A percentile compares a stretch with the other conserved stretches of the same genome.
phyloP scores from a whole-genome alignment of 148 eudicot genomes.

The Heliamphora exappendiculata region DNA sequence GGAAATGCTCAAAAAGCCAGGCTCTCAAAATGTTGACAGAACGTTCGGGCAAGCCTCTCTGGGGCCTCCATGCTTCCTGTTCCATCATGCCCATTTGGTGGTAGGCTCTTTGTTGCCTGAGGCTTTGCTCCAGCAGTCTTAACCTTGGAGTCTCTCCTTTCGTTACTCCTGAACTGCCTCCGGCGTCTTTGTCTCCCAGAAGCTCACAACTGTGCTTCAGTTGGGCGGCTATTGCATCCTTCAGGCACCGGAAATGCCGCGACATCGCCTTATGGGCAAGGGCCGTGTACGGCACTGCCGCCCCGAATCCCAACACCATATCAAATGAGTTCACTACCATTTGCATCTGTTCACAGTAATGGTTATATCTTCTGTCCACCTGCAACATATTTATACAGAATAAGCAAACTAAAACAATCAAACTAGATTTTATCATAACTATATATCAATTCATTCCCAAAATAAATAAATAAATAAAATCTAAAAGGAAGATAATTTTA shows the following conservation, averaged over 20 bases:
- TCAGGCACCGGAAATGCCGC: constrained; percentile 76
- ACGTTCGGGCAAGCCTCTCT: constrained; percentile 85
- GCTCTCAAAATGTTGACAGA: constrained; percentile 78
- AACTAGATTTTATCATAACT: too few relatives aligned
- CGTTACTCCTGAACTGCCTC: constrained; percentile 60
- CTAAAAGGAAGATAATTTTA: too few relatives aligned
- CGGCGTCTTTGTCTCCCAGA: constrained; percentile 79
- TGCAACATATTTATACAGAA: too few relatives aligned
- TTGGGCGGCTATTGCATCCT: constrained; percentile 66
- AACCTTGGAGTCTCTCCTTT: constrained; percentile 94
- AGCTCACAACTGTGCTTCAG: constrained; percentile 67
- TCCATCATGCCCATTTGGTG: constrained; percentile 97
- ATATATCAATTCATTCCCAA: too few relatives aligned
- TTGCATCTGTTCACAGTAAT: constrained; percentile 92
- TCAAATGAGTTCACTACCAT: constrained; percentile 94
- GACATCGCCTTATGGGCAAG: constrained; percentile 96
- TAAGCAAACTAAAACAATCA: too few relatives aligned
- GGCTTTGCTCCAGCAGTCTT: constrained; percentile 63
- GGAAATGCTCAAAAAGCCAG: constrained; percentile 96
- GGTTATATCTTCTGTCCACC: constrained; percentile 89
- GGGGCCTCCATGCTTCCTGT: constrained; percentile 95
- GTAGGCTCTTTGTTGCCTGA: constrained; percentile 82
- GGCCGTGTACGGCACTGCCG: constrained; percentile 75
- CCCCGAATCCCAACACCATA: constrained; percentile 78
- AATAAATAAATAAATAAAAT: too few relatives aligned